Conservation (phyloP, 352 stramenopile species). For the Plasmopara muralis region DNA sequence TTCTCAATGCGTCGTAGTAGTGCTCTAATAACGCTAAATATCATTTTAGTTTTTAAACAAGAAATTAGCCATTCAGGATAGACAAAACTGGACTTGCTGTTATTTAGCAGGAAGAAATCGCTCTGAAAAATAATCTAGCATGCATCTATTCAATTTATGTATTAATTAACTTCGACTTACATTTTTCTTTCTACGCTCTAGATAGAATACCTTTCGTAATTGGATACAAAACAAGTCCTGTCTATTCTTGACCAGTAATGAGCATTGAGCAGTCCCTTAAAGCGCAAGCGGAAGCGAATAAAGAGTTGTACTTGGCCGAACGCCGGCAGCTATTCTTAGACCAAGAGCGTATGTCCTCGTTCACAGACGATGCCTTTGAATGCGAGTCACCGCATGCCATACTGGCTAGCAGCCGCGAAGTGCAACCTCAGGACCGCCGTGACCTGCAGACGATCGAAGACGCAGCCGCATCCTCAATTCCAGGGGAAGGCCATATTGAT, state of each 20-base stretch:
- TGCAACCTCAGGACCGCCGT: constrained; percentile 6
- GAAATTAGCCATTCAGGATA: too few relatives aligned
- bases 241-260: neutral
- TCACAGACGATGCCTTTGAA: constrained; percentile 39
- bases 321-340: constrained; percentile 17
- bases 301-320: constrained; percentile 18
- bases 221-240: too few relatives aligned
- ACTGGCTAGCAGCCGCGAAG: constrained; percentile 18
- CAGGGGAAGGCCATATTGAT: constrained; percentile 23
- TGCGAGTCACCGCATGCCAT: constrained; percentile 39
- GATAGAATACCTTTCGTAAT: too few relatives aligned
- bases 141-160: too few relatives aligned
- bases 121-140: too few relatives aligned
- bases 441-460: constrained; percentile 8
- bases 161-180: too few relatives aligned
- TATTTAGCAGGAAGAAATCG: too few relatives aligned
- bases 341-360: constrained; percentile 33
- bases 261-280: neutral
- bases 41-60: too few relatives aligned
- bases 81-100: too few relatives aligned
- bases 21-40: too few relatives aligned
- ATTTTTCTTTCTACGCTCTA: too few relatives aligned
- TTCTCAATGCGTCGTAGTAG: too few relatives aligned
- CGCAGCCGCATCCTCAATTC: constrained; percentile 10
- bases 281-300: constrained; percentile 16